A percentile compares a stretch with the other conserved stretches of the same genome.
Evolutionary conservation across 2,329 filamentous ascomycete species (phyloP).

Genomic region (Beauveria varroae): DNA sequence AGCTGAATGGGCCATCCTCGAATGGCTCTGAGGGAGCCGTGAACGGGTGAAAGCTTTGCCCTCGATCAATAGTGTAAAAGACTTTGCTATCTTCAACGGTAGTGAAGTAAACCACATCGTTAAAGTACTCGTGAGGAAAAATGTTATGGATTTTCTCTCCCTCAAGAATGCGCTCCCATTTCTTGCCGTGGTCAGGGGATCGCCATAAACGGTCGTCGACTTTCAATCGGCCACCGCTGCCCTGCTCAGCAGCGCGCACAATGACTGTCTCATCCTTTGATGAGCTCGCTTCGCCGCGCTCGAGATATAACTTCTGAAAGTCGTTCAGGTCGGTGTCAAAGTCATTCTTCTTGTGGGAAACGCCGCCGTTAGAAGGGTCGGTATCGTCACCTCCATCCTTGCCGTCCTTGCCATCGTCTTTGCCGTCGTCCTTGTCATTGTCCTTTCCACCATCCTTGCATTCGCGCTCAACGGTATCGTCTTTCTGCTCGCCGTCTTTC

Average conservation of each 20-base stretch:
- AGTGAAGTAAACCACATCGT: slow-evolving; percentile 81
- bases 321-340: slow-evolving; percentile 52
- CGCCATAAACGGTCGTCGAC: slow-evolving; percentile 58
- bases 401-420: slow-evolving; percentile 2
- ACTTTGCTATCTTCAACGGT: slow-evolving; percentile 55
- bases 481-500: slow-evolving; percentile 54
- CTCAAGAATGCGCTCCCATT: slow-evolving; percentile 64
- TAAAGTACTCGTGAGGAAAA: slow-evolving; percentile 71
- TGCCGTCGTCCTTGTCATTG: slow-evolving; percentile 61
- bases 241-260: slow-evolving; percentile 37
- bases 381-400: neutral
- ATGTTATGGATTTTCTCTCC: slow-evolving; percentile 64
- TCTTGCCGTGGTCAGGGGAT: slow-evolving; percentile 81
- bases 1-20: slow-evolving; percentile 48
- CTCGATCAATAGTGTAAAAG: slow-evolving; percentile 76
- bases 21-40: slow-evolving; percentile 53
- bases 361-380: slow-evolving; percentile 56
- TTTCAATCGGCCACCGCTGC: slow-evolving; percentile 21
- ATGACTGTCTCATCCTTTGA: slow-evolving; percentile 67
- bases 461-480: slow-evolving; percentile 64
- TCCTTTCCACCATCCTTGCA: slow-evolving; percentile 43
- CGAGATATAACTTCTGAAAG: slow-evolving; percentile 65
- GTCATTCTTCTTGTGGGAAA: slow-evolving; percentile 50
- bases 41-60: slow-evolving; percentile 65
- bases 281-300: slow-evolving; percentile 58